phyloP scores from a whole-genome alignment of 345 rosid species.

The Noccaea caerulescens region DNA sequence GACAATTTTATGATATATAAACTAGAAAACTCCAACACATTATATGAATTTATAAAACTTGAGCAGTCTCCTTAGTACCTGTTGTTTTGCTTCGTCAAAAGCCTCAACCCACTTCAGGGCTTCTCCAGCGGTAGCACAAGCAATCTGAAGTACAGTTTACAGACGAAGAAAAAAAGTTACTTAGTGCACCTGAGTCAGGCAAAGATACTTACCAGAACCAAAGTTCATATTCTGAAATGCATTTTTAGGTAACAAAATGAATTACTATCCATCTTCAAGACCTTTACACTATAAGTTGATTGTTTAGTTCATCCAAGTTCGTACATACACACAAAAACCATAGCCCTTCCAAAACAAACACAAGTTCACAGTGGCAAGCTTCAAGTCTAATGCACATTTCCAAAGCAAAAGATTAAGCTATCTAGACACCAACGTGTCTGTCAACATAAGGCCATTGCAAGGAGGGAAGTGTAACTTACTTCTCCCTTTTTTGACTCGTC shows the following conservation, averaged over 20 bases:
- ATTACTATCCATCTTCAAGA: conserved; percentile 1
- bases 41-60: conserved; percentile 24
- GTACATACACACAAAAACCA: conserved; percentile 5
- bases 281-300: not conserved
- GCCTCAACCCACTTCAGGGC: conserved; percentile 91
- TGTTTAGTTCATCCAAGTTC: conserved; percentile 9
- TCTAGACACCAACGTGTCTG: not conserved
- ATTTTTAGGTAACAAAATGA: conserved; percentile 11
- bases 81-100: conserved; percentile 94
- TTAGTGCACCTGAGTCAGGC: conserved; percentile 15
- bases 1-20: conserved; percentile 2
- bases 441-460: conserved; percentile 14
- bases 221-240: not conserved
- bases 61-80: conserved; percentile 54
- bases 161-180: conserved; percentile 28
- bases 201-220: conserved; percentile 20
- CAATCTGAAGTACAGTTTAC: conserved; percentile 66
- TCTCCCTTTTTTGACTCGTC: conserved; percentile 91
- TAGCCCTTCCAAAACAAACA: not conserved
- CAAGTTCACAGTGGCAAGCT: conserved; percentile 18
- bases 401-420: conserved; percentile 7
- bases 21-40: conserved; percentile 3
- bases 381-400: conserved; percentile 19
- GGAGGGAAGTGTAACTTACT: conserved; percentile 55
- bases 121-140: conserved; percentile 91